Conservation (phyloP, 345 rosid genomes). For the Pugionium cornutum region DNA sequence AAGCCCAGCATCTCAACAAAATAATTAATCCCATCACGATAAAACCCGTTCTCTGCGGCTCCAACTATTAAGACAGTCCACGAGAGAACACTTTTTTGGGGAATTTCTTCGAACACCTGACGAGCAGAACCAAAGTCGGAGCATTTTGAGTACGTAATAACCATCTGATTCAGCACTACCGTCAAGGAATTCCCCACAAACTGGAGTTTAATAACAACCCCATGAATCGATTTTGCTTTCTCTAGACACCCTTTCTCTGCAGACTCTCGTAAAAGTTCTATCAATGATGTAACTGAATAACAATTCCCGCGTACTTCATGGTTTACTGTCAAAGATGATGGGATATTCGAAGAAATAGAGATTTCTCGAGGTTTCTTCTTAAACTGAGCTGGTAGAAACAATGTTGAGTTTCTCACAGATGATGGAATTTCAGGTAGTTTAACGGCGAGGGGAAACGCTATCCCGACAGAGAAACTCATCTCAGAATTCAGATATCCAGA, state of each 20-base stretch:
- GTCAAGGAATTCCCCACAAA: constrained; percentile 26
- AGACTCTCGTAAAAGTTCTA: constrained; percentile 41
- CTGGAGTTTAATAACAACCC: constrained; percentile 31
- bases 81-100: constrained; percentile 45
- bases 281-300: constrained; percentile 30
- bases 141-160: constrained; percentile 42
- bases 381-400: constrained; percentile 25
- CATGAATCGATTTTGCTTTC: constrained; percentile 42
- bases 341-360: neutral
- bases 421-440: constrained; percentile 25
- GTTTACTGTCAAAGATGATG: neutral
- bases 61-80: constrained; percentile 54
- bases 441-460: constrained; percentile 22
- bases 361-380: constrained; percentile 12
- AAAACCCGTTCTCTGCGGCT: constrained; percentile 42
- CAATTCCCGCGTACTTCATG: constrained; percentile 1
- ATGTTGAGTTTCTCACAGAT: constrained; percentile 30
- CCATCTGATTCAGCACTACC: constrained; percentile 41
- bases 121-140: constrained; percentile 41
- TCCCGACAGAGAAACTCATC: constrained; percentile 27
- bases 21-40: constrained; percentile 35
- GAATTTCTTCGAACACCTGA: constrained; percentile 46
- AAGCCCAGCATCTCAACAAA: constrained; percentile 38
- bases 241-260: neutral
- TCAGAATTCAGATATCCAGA: neutral